Conservation (phyloP, 139 green algal genomes). For the Marvania coccoides region DNA sequence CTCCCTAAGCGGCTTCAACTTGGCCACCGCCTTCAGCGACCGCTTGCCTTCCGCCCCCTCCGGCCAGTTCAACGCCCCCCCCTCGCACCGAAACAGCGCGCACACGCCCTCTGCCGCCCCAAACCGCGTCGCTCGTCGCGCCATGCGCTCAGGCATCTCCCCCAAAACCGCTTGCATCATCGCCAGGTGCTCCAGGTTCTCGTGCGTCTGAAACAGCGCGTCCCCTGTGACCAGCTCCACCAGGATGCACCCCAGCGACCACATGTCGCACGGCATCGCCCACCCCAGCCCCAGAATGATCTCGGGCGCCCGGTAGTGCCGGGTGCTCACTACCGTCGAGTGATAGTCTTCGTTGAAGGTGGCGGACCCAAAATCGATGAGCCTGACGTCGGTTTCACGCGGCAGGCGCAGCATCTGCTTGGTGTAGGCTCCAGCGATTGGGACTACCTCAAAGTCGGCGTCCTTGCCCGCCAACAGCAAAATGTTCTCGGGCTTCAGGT, state of each 20-base stretch:
- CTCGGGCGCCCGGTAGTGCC: conserved; percentile 95
- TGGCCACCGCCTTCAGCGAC: conserved; percentile 65
- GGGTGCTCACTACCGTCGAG: conserved; percentile 70
- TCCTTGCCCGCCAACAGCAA: conserved; percentile 53
- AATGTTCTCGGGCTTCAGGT: conserved; percentile 99
- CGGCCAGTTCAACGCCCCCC: conserved; percentile 59
- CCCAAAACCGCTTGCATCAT: conserved; percentile 97
- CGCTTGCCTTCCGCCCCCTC: conserved; percentile 56
- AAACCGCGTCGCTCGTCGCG: neutral
- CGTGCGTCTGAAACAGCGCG: conserved; percentile 94
- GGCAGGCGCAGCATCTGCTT: conserved; percentile 44
- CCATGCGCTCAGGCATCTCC: conserved; percentile 48
- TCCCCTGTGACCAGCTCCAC: conserved; percentile 88
- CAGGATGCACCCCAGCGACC: conserved; percentile 94
- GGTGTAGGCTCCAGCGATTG: neutral
- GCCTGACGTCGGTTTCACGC: conserved; percentile 51
- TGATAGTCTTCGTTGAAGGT: conserved; percentile 93
- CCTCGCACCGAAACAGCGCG: neutral
- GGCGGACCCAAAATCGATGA: conserved; percentile 98
- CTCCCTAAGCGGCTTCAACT: conserved; percentile 20
- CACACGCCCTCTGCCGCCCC: neutral
- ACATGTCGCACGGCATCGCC: conserved; percentile 91
- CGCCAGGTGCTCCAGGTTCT: conserved; percentile 97
- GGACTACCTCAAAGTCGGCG: neutral
- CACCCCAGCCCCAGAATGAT: conserved; percentile 91